A percentile compares a stretch with the other conserved stretches of the same genome.
Conservation (phyloP, 768 basidiomycete genomes). For the Mycena albidolilacea region DNA sequence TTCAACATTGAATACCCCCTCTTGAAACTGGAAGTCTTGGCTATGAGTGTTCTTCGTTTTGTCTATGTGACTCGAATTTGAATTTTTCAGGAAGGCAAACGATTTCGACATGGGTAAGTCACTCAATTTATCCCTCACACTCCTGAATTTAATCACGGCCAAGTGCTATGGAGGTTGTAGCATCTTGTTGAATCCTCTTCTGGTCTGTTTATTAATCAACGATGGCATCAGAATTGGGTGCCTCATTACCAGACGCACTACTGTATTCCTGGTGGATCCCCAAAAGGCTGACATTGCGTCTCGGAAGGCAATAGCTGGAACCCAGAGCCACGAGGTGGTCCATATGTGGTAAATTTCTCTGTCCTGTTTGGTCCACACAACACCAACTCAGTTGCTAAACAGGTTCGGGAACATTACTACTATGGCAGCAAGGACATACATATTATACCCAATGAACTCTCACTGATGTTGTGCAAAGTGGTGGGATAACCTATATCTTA, state of each 20-base stretch:
- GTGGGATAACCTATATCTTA: no score
- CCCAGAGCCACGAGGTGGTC: slow-evolving; percentile 89
- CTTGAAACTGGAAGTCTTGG: slow-evolving; percentile 94
- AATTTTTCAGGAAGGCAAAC: slow-evolving; percentile 60
- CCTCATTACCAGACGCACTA: slow-evolving; percentile 93
- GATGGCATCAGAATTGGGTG: slow-evolving; percentile 76
- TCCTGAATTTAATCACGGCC: slow-evolving; percentile 22
- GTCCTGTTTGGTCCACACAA: not conserved
- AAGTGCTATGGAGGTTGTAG: slow-evolving; percentile 81
- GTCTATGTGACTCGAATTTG: slow-evolving; percentile 55
- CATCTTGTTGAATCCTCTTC: not conserved
- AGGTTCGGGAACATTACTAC: slow-evolving; percentile 96
- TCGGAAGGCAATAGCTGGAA: slow-evolving; percentile 81
- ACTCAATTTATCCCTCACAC: not conserved
- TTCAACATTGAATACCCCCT: slow-evolving; percentile 28
- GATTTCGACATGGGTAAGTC: slow-evolving; percentile 88
- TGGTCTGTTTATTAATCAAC: not conserved
- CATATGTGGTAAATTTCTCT: slow-evolving; percentile 76
- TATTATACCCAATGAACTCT: no score
- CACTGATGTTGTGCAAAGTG: no score
- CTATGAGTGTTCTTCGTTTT: slow-evolving; percentile 55
- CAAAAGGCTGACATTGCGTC: slow-evolving; percentile 77
- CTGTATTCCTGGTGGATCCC: slow-evolving; percentile 83
- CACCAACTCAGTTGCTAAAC: not conserved
- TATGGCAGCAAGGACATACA: slow-evolving; percentile 55